Evolutionary conservation across 306 rosid genomes (phyloP).

Genomic region (Geum urbanum): DNA sequence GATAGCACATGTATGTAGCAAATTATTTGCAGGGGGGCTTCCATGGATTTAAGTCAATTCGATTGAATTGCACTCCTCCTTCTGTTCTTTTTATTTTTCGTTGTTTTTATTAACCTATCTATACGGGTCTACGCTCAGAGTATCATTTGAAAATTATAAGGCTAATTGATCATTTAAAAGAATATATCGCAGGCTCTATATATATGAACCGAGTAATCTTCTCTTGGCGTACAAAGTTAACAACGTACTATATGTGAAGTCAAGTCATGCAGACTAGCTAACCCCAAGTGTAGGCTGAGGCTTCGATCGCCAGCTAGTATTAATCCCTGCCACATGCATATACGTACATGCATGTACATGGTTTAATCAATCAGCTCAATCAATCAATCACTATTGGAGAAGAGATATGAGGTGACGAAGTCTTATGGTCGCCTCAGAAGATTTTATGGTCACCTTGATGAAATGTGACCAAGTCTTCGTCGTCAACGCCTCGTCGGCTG

Average conservation of each 20-base stretch:
- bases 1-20: conserved; percentile 39
- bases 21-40: background rate
- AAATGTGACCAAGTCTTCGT: too few relatives aligned
- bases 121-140: conserved; percentile 17
- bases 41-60: conserved; percentile 14
- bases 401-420: too few relatives aligned
- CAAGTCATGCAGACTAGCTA: too few relatives aligned
- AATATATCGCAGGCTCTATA: background rate
- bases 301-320: background rate
- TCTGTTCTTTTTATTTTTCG: conserved; percentile 40
- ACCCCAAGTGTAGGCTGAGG: conserved; percentile 12
- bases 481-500: too few relatives aligned
- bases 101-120: conserved; percentile 23
- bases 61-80: conserved; percentile 50
- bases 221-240: too few relatives aligned
- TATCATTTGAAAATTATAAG: background rate
- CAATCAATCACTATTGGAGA: too few relatives aligned
- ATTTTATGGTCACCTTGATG: too few relatives aligned
- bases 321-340: conserved; percentile 4
- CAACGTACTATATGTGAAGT: too few relatives aligned
- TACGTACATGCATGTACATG: background rate
- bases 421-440: too few relatives aligned
- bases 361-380: background rate
- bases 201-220: too few relatives aligned
- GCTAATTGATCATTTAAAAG: conserved; percentile 1